Base-by-base conservation (phyloP, 2,329 filamentous ascomycete species). In the Tolypocladium cylindrosporum region DNA sequence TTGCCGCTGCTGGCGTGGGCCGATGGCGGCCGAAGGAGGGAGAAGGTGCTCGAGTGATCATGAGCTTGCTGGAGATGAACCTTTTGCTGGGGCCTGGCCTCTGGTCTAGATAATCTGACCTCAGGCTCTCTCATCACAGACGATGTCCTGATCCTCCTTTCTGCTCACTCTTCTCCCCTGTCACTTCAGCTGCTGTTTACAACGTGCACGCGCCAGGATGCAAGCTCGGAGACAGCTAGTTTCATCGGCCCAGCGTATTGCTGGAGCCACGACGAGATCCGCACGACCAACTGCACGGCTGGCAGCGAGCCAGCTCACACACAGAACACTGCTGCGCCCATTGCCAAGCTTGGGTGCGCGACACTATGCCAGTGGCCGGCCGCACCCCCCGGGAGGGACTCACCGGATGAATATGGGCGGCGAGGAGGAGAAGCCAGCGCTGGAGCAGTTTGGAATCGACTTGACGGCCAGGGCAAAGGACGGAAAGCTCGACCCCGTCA, bases 401-500 rank as follows among this genome's bases (percentile, higher is more conserved):
- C 91, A 97, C 74, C 89, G 88, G 63, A 97, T 97, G 92, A 86
- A 97, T 69, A 75, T 97, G 70, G 84, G 90, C 57, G 88, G 79
- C 36, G 83, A 82, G 65, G 80, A 82, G 51, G 79, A 97, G 72
- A 96, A 97, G 74, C 79, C 92, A 2, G 92, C 94, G 0, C 76
- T 97, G 55, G 93, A 97, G 72, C 84, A 96, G 71, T 99, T 87
- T 68, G 94, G 94, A 59, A 80, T 97, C 60, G 93, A 99, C 70
- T 78, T 99, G 56, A 97, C 94, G 1, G 89, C 85, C 14, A 84
- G 84, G 66, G 94, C 94, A 24, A 89, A 83, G 70, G 88, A 89
- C 54, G 94, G 94, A 45, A 97, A 96, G 69, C 80, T 99, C 4
- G 94, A 99, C 68, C 94, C 94, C 0, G 93, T 97, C 16, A 97